These are phyloP conservation scores for Verticillium longisporum DNA, from an alignment of 2,329 filamentous ascomycete genomes.

Conservation along the genomic window DNA sequence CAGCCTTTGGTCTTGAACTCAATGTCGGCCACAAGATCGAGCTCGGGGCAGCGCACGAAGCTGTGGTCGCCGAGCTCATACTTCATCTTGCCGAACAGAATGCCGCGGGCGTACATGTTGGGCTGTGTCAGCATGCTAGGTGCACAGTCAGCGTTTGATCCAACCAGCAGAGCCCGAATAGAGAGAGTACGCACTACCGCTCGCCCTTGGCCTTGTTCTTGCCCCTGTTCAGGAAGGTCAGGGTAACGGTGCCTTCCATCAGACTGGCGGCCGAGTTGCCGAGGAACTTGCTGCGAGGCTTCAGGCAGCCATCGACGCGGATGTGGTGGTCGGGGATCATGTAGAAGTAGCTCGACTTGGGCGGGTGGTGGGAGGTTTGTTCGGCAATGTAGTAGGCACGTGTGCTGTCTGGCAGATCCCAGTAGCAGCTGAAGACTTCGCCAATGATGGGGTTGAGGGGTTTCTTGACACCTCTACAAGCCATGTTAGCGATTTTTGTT, in stretches of 20 bases:
- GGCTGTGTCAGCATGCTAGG: constrained; percentile 84
- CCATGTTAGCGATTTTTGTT: neutral
- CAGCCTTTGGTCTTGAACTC: constrained; percentile 99
- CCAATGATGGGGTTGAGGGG: constrained; percentile 94
- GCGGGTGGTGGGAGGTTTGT: constrained; percentile 96
- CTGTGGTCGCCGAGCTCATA: constrained; percentile 97
- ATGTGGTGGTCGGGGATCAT: constrained; percentile 92
- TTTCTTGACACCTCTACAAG: constrained; percentile 84
- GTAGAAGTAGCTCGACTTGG: constrained; percentile 99
- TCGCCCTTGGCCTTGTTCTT: constrained; percentile 61
- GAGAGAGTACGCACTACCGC: constrained; percentile 65
- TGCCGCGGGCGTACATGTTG: constrained; percentile 97
- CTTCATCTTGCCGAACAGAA: constrained; percentile 98
- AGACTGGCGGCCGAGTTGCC: constrained; percentile 96
- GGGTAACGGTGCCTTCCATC: constrained; percentile 93
- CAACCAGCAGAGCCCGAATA: neutral
- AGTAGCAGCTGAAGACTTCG: constrained; percentile 91
- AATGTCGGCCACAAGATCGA: constrained; percentile 79
- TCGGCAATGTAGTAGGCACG: constrained; percentile 94
- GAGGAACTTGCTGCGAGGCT: constrained; percentile 89
- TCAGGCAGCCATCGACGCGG: constrained; percentile 89
- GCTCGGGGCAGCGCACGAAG: constrained; percentile 83
- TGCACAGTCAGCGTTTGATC: constrained; percentile 8
- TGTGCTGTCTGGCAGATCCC: constrained; percentile 81
- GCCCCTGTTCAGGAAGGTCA: constrained; percentile 75